Evolutionary conservation across 257 asterid genomes (phyloP), one percentile per base, ranked within the genome.

Genomic region (Galeopsis tetrahit): DNA sequence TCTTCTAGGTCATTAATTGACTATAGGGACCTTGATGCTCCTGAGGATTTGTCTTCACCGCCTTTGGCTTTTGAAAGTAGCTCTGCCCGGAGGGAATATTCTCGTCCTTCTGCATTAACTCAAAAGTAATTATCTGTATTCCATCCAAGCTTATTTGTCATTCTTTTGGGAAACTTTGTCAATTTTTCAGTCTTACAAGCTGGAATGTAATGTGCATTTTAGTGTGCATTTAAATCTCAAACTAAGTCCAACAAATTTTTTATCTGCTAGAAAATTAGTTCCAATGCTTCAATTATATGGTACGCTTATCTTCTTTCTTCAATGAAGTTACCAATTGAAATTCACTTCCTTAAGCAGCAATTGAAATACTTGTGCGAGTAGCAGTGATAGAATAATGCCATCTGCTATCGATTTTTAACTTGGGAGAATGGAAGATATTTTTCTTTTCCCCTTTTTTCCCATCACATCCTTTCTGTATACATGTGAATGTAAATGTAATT

Each of bases 1-100:
- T 53, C 62, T 69, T 82, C 58, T 72, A 85, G 90, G 72, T 68
- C 79, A 28, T 34, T 79, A 49, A 77, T 85, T 65, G 75, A 82
- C 79, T 85, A 82, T 55, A 74, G 87, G 74, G 90, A 85, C 80
- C 87, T 85, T 59, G 90, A 82, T 80, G 80, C 84, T 71, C 87
- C 86, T 17, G 87, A 85, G 71, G 71, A 73, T 65, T 70, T 62
- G 73, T 76, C 84, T 61, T 80, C 77, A 48, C 80, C 72, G 4
- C 73, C 72, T 28, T 63, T 82, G 77, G 81, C 81, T 64, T 76
- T 69, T 56, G 80, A 55, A 63, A 72, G 81, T 79, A 74, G 77
- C 78, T 66, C 66, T 43, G 28, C 82, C 15, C 36, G 74, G 38
- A 63, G 79, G 76, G 77, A 85, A 13, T 55, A 76, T 73, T 63